These are phyloP conservation scores for Arabidopsis thaliana DNA, from an alignment of 345 rosid species.

Conservation along the genomic window TAIR10.1 NC_003070.9:18202501-18203000, in stretches of 20 bases:
- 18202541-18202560: conserved; percentile 44
- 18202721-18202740: conserved; percentile 19
- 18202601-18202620: conserved; percentile 34
- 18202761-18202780: conserved; percentile 16
- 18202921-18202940: conserved; percentile 8
- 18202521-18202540: conserved; percentile 52
- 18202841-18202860: conserved; percentile 33
- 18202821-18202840: conserved; percentile 12
- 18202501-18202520: conserved; percentile 75
- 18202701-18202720: conserved; percentile 8
- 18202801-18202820: conserved; percentile 32
- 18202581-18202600: conserved; percentile 15
- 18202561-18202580: conserved; percentile 20
- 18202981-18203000: neutral
- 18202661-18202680: conserved; percentile 17
- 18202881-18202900: conserved; percentile 11
- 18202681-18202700: neutral
- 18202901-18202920: neutral
- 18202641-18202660: conserved; percentile 37
- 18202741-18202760: neutral
- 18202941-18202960: conserved; percentile 13
- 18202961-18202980: conserved; percentile 19
- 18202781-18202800: conserved; percentile 28
- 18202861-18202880: conserved; percentile 4
- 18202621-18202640: conserved; percentile 51